A percentile compares a stretch with the other conserved stretches of the same genome.
Conservation (phyloP, 306 rosid species). For the Quercus berberidifolia region DNA sequence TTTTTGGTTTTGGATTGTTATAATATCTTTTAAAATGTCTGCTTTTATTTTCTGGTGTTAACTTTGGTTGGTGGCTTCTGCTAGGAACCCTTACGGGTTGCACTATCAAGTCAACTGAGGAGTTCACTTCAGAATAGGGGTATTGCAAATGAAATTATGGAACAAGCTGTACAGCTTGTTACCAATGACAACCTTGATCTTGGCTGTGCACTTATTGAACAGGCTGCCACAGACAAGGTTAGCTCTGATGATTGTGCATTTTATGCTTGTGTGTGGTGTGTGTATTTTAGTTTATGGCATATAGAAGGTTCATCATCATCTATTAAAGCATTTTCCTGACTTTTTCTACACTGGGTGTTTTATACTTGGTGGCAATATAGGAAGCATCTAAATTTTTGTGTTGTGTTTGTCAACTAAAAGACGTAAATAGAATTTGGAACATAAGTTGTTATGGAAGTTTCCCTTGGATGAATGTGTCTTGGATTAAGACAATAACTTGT, state of each 20-base stretch:
- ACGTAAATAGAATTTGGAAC: not conserved
- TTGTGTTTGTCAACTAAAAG: not conserved
- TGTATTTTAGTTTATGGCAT: slow-evolving; percentile 8
- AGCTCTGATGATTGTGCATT: slow-evolving; percentile 20
- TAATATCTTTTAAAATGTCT: not conserved
- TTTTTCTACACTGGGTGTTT: not conserved
- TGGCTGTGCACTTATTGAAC: slow-evolving; percentile 95
- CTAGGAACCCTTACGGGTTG: slow-evolving; percentile 85
- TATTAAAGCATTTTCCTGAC: not conserved
- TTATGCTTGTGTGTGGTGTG: not conserved
- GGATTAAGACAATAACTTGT: not conserved
- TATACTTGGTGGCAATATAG: not conserved
- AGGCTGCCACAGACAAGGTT: slow-evolving; percentile 97
- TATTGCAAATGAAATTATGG: slow-evolving; percentile 64
- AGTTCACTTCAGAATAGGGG: slow-evolving; percentile 72
- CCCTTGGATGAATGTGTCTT: not conserved
- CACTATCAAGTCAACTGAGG: slow-evolving; percentile 80
- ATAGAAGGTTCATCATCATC: not conserved
- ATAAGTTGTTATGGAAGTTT: not conserved
- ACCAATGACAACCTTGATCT: slow-evolving; percentile 99
- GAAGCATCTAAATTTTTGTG: not conserved
- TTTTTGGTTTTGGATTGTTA: slow-evolving; percentile 2
- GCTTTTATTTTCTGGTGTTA: slow-evolving; percentile 7
- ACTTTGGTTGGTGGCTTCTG: slow-evolving; percentile 21
- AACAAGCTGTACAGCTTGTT: slow-evolving; percentile 90